phyloP scores from a whole-genome alignment of 148 eudicot species.

The Talinum fruticosum region DNA sequence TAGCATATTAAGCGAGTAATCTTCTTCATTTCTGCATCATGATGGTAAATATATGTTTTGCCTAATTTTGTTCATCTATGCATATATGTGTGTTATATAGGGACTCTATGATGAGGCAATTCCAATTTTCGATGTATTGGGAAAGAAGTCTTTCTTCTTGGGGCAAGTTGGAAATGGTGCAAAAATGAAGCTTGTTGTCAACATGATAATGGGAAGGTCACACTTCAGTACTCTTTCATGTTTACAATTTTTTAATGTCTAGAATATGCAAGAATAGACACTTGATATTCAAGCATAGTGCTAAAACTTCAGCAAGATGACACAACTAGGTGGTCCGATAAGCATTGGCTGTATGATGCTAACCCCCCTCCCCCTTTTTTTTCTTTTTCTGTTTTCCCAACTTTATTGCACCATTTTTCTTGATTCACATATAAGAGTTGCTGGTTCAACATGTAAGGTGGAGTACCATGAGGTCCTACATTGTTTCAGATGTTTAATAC shows the following conservation, averaged over 20 bases:
- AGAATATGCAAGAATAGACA: background rate
- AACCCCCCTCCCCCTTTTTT: no score
- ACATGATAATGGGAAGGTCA: conserved; percentile 99
- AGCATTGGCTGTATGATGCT: background rate
- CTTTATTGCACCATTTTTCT: background rate
- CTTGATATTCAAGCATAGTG: no score
- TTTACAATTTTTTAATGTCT: background rate
- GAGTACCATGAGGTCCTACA: background rate
- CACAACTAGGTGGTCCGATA: background rate
- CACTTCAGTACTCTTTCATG: background rate
- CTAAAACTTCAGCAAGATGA: no score
- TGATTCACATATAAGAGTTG: background rate
- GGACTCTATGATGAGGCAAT: conserved; percentile 71
- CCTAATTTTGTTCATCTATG: background rate
- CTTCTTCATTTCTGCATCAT: background rate
- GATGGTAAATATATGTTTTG: background rate
- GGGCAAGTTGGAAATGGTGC: conserved; percentile 98
- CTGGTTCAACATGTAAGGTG: background rate
- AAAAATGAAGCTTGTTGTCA: conserved; percentile 97
- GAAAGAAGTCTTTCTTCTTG: conserved; percentile 90
- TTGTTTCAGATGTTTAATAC: background rate
- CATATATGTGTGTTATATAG: conserved; percentile 35
- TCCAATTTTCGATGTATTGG: conserved; percentile 90
- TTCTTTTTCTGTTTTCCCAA: no score
- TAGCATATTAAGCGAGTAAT: background rate